Evolutionary conservation across 305 asterid genomes (phyloP).

Genomic region (Fraxinus sp.): DNA sequence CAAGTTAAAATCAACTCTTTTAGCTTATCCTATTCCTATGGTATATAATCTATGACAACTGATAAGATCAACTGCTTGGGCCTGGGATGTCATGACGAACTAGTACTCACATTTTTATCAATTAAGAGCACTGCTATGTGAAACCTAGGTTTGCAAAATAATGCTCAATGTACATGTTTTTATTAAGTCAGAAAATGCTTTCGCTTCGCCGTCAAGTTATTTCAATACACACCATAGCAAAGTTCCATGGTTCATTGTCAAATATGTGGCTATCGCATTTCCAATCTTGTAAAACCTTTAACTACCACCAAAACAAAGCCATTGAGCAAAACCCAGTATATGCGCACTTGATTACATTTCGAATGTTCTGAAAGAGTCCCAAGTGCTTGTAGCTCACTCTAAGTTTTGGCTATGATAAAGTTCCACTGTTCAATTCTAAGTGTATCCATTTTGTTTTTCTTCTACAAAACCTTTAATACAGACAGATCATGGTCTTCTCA

Average conservation of each 20-base stretch:
- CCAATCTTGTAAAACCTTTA: neutral
- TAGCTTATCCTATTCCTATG: neutral
- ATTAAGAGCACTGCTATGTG: neutral
- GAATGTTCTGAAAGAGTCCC: neutral
- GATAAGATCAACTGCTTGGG: neutral
- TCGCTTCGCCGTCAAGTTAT: neutral
- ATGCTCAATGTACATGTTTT: neutral
- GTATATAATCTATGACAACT: neutral
- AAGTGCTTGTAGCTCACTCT: neutral
- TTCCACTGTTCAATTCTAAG: neutral
- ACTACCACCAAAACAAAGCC: neutral
- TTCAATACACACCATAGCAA: neutral
- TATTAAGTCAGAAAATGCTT: neutral
- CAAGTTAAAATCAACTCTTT: neutral
- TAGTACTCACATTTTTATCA: neutral
- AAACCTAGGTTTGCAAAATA: neutral
- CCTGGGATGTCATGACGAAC: neutral
- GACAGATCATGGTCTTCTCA: neutral
- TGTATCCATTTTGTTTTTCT: neutral
- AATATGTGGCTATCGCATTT: neutral
- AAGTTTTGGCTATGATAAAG: neutral
- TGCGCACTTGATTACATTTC: neutral
- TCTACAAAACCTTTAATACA: neutral
- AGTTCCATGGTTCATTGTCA: conserved; percentile 3
- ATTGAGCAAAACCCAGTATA: neutral